phyloP scores from a whole-genome alignment of 73 alveolate genomes.

The Blepharisma japonicum region DNA sequence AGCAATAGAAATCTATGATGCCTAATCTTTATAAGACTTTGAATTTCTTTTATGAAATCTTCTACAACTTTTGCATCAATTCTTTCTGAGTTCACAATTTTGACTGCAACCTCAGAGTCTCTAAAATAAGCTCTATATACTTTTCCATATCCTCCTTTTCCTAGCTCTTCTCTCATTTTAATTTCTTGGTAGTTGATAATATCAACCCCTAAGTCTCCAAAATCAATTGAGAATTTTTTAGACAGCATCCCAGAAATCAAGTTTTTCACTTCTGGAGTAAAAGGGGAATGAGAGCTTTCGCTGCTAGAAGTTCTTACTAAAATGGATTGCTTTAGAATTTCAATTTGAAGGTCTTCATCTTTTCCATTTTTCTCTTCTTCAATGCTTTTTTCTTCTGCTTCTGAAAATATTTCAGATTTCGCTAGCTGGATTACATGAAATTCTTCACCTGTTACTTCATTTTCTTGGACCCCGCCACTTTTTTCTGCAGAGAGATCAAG shows the following conservation, averaged over 20 bases:
- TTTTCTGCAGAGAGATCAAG: background rate
- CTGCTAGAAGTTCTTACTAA: background rate
- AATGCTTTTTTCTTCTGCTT: slow-evolving; percentile 34
- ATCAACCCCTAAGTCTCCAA: slow-evolving; percentile 26
- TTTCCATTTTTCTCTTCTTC: slow-evolving; percentile 29
- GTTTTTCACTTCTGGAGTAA: background rate
- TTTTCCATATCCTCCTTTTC: slow-evolving; percentile 32
- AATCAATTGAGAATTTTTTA: background rate
- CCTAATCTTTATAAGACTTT: slow-evolving; percentile 21
- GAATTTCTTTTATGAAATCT: slow-evolving; percentile 30
- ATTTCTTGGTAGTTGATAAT: slow-evolving; percentile 13
- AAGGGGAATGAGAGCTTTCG: background rate
- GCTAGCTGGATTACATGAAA: background rate
- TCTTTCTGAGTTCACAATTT: slow-evolving; percentile 1
- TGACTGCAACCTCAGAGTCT: slow-evolving; percentile 28
- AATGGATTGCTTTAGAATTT: slow-evolving; percentile 17
- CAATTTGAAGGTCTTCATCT: slow-evolving; percentile 34
- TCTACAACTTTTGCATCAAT: background rate
- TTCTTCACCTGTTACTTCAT: slow-evolving; percentile 7
- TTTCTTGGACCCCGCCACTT: background rate
- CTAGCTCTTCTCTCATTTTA: background rate
- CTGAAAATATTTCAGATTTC: background rate
- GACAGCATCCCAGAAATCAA: slow-evolving; percentile 4
- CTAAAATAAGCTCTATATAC: slow-evolving; percentile 27
- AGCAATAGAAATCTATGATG: slow-evolving; percentile 18